phyloP scores from a whole-genome alignment of 805 yeast species.

The Lachancea dasiensis region DNA sequence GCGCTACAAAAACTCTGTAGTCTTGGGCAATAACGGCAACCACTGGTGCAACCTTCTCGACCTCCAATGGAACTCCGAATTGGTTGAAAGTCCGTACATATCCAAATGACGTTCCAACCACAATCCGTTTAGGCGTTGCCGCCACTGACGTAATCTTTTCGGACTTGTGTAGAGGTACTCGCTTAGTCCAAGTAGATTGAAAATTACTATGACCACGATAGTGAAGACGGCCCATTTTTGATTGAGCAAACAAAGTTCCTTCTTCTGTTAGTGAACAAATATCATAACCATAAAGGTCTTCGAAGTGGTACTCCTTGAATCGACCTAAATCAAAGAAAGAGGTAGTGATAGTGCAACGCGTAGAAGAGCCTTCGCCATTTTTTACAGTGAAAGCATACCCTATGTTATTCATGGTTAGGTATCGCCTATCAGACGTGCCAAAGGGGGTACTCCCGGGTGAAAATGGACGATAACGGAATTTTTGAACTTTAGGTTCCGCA shows the following conservation, averaged over 20 bases:
- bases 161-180: constrained; percentile 41
- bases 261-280: constrained; percentile 63
- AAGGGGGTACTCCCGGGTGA: constrained; percentile 91
- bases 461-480: constrained; percentile 49
- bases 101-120: constrained; percentile 73
- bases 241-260: constrained; percentile 59
- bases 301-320: constrained; percentile 79
- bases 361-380: constrained; percentile 45
- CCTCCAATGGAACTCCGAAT: constrained; percentile 64
- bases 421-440: constrained; percentile 57
- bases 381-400: constrained; percentile 82
- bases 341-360: constrained; percentile 50
- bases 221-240: constrained; percentile 43
- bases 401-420: constrained; percentile 68
- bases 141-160: constrained; percentile 68
- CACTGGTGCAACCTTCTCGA: constrained; percentile 68
- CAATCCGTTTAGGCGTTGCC: constrained; percentile 52
- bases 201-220: constrained; percentile 65
- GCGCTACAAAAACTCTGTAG: constrained; percentile 49
- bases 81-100: constrained; percentile 63
- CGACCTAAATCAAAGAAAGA: constrained; percentile 75
- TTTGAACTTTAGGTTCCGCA: constrained; percentile 44
- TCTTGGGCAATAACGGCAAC: constrained; percentile 63
- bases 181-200: constrained; percentile 65
- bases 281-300: constrained; percentile 66